Evolutionary conservation across 352 stramenopile species (phyloP).

Genomic region (Proteromonas lacertae): DNA sequence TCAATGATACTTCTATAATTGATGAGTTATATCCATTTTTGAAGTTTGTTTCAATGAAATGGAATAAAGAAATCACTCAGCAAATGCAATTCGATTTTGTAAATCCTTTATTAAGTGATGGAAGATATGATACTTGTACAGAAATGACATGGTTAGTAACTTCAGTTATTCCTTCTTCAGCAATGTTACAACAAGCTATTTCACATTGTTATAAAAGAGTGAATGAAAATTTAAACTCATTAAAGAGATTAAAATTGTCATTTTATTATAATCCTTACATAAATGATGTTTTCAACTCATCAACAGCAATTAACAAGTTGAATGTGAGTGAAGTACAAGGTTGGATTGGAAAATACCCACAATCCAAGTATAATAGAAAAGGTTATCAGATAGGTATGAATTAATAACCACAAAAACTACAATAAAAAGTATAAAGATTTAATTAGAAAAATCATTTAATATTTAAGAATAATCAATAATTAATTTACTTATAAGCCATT

Average conservation of each 20-base stretch:
- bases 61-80: too few species aligned
- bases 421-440: background rate
- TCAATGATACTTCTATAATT: too few species aligned
- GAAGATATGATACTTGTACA: too few species aligned
- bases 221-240: background rate
- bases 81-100: too few species aligned
- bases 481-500: slow-evolving; percentile 7
- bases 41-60: too few species aligned
- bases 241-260: background rate
- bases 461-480: background rate
- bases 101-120: too few species aligned
- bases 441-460: background rate
- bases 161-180: too few species aligned
- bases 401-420: background rate
- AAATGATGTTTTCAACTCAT: background rate
- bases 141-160: too few species aligned
- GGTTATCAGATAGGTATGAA: background rate
- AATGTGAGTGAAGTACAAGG: background rate
- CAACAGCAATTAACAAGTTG: background rate
- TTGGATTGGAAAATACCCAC: background rate
- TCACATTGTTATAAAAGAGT: background rate
- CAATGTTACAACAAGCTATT: too few species aligned
- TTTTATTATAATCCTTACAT: background rate
- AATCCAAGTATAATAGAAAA: background rate
- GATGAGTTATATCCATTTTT: too few species aligned